Evolutionary conservation across 768 basidiomycete species (phyloP).

Genomic region (Auriscalpium orientale): DNA sequence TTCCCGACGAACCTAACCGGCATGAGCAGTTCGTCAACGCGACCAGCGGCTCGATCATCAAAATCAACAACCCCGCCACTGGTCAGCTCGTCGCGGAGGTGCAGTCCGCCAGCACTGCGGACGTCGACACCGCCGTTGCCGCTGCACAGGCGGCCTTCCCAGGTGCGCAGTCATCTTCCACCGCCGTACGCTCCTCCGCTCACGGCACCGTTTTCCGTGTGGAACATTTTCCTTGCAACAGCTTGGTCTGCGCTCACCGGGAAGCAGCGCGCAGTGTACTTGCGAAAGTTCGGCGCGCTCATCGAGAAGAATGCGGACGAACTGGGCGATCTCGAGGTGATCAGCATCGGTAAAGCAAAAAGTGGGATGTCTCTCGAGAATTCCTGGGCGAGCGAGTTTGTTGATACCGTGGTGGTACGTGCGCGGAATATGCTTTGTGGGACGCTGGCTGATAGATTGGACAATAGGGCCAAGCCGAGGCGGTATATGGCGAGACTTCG

Average conservation of each 20-base stretch:
- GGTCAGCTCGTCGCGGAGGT: conserved; percentile 32
- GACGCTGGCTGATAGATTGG: too few species aligned
- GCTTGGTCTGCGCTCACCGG: conserved; percentile 45
- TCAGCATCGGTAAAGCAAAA: conserved; percentile 37
- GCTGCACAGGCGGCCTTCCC: conserved; percentile 34
- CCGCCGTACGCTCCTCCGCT: conserved; percentile 11
- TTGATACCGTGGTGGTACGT: not conserved
- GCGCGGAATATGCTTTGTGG: too few species aligned
- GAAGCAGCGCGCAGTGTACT: conserved; percentile 29
- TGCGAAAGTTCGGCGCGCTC: conserved; percentile 43
- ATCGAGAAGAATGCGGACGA: conserved; percentile 41
- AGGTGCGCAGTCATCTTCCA: conserved; percentile 40
- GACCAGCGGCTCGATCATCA: not conserved
- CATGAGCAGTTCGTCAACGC: not conserved
- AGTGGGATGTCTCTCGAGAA: not conserved
- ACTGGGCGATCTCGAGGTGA: conserved; percentile 43
- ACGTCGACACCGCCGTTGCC: conserved; percentile 39
- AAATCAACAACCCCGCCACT: conserved; percentile 13
- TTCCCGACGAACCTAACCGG: not conserved
- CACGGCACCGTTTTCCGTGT: too few species aligned
- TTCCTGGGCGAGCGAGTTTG: not conserved
- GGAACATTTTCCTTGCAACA: too few species aligned
- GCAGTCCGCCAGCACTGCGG: conserved; percentile 28
- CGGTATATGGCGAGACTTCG: not conserved
- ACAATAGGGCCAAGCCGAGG: not conserved